Conservation (phyloP, 2,329 filamentous ascomycete genomes). For the Penicillium aurantiogriseum region DNA sequence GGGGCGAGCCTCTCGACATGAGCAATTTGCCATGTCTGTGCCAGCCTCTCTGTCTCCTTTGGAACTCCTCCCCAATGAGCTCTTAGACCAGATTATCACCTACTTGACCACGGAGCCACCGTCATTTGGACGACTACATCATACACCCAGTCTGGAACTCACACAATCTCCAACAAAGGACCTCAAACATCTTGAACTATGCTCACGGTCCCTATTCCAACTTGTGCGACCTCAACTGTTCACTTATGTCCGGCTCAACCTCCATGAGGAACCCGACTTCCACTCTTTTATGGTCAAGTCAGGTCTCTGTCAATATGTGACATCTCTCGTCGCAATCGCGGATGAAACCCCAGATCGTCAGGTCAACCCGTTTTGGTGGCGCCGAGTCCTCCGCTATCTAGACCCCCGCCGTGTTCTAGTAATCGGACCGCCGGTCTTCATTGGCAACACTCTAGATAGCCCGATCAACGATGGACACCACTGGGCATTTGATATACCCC, state of each 20-base stretch:
- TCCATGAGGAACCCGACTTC: conserved; percentile 36
- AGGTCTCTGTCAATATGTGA: conserved; percentile 41
- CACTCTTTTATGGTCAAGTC: conserved; percentile 39
- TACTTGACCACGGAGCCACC: conserved; percentile 53
- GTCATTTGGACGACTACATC: conserved; percentile 50
- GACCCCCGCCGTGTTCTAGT: conserved; percentile 57
- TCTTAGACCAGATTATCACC: conserved; percentile 58
- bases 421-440: conserved; percentile 60
- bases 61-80: conserved; percentile 57
- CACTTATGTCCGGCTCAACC: conserved; percentile 49
- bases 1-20: conserved; percentile 27
- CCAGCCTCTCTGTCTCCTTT: conserved; percentile 1
- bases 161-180: conserved; percentile 35
- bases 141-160: conserved; percentile 51
- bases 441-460: conserved; percentile 61
- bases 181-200: conserved; percentile 58
- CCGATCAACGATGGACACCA: conserved; percentile 57
- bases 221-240: conserved; percentile 58
- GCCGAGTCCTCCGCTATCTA: conserved; percentile 53
- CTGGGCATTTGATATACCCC: conserved; percentile 63
- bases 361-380: conserved; percentile 52
- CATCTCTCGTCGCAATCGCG: conserved; percentile 49
- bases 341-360: conserved; percentile 42
- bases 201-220: conserved; percentile 55
- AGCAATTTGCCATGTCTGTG: conserved; percentile 24